Conservation (phyloP, 139 green algal species). For the Yamagishiella unicocca region DNA sequence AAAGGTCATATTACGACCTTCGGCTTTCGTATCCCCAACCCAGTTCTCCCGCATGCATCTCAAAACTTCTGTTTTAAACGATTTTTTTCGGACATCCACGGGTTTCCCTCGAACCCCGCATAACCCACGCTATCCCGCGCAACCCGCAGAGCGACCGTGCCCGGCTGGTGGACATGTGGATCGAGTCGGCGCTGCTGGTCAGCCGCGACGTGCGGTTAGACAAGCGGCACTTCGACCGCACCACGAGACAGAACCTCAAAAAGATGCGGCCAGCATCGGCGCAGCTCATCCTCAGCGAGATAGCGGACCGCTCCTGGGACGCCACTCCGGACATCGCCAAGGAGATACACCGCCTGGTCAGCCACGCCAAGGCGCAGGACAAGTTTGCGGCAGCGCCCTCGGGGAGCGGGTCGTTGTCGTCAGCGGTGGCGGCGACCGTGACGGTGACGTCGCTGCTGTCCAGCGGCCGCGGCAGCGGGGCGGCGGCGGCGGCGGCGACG, state of each 20-base stretch:
- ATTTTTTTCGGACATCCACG: no score
- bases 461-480: neutral
- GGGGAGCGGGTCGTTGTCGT: neutral
- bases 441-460: slow-evolving; percentile 19
- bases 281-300: slow-evolving; percentile 17
- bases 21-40: no score
- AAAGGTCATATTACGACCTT: no score
- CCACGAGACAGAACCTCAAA: slow-evolving; percentile 42
- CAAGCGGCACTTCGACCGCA: slow-evolving; percentile 48
- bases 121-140: neutral
- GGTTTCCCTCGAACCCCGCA: no score
- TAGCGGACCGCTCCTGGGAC: slow-evolving; percentile 18
- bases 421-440: neutral
- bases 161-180: slow-evolving; percentile 41
- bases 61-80: no score
- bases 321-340: slow-evolving; percentile 18
- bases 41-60: no score
- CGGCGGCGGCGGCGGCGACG: neutral
- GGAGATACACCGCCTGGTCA: slow-evolving; percentile 37
- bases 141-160: slow-evolving; percentile 18
- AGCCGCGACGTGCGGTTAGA: slow-evolving; percentile 31
- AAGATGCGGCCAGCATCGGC: slow-evolving; percentile 38
- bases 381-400: slow-evolving; percentile 6
- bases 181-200: slow-evolving; percentile 32
- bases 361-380: slow-evolving; percentile 42